Evolutionary conservation across 2,329 filamentous ascomycete species (phyloP).

Genomic region (Alternaria postmessia): DNA sequence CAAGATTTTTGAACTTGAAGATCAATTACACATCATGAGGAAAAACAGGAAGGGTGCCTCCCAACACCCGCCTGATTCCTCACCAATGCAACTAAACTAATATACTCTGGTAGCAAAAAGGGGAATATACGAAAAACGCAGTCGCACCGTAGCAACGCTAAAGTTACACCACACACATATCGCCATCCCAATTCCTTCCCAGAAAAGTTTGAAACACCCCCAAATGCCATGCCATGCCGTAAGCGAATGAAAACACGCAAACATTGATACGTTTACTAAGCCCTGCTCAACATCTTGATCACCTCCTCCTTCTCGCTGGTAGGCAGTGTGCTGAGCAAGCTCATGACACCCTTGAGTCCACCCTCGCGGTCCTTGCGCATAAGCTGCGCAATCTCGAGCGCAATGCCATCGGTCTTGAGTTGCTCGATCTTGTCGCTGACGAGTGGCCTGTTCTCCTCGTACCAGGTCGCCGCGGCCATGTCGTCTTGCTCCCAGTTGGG

Average conservation of each 20-base stretch:
- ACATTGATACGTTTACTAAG: slow-evolving; percentile 35
- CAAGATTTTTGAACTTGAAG: slow-evolving; percentile 5
- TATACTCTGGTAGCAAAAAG: slow-evolving; percentile 2
- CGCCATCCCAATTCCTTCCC: slow-evolving; percentile 4
- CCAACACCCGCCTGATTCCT: slow-evolving; percentile 20
- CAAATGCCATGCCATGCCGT: slow-evolving; percentile 15
- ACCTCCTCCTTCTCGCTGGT: slow-evolving; percentile 88
- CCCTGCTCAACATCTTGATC: slow-evolving; percentile 63
- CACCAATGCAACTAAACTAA: slow-evolving; percentile 7
- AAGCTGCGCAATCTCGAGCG: slow-evolving; percentile 73
- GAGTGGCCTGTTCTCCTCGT: slow-evolving; percentile 88
- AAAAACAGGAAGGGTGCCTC: slow-evolving; percentile 19
- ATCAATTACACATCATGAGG: slow-evolving; percentile 2
- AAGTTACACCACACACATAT: slow-evolving; percentile 9
- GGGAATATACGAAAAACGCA: slow-evolving; percentile 12
- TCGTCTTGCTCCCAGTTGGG: slow-evolving; percentile 81
- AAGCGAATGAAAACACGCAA: slow-evolving; percentile 16
- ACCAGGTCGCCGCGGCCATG: slow-evolving; percentile 88
- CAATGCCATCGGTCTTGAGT: slow-evolving; percentile 78
- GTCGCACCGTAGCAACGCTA: slow-evolving; percentile 17
- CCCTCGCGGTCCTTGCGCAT: slow-evolving; percentile 72
- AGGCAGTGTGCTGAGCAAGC: slow-evolving; percentile 85
- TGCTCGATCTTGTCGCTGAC: slow-evolving; percentile 85
- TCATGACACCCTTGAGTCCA: slow-evolving; percentile 84
- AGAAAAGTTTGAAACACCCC: slow-evolving; percentile 10